Base-by-base conservation (phyloP, 2,329 filamentous ascomycete species). In the Hawksworthiomyces lignivorus region DNA sequence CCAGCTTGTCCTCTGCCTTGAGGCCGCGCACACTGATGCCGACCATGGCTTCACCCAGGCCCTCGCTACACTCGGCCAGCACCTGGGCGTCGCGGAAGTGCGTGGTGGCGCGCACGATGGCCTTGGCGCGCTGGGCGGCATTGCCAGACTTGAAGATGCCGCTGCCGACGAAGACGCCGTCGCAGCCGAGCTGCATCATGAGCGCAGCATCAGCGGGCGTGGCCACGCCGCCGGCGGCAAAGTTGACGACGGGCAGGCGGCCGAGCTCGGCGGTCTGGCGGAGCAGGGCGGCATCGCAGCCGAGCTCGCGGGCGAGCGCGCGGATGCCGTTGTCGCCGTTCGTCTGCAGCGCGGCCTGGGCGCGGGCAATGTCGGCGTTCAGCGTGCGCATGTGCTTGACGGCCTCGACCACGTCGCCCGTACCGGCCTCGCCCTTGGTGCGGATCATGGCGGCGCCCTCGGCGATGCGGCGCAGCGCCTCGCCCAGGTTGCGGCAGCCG, bases 381-480 rank as follows among this genome's bases (percentile, higher is more conserved):
- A 97, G 84, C 10, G 85, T 87, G 59, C 92, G 85, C 79, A 96
- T 94, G 74, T 98, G 92, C 59, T 84, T 82, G 36, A 97, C 90
- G 17, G 92, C 92, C 71, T 97, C 90, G 55, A 97, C 85, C 39
- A 98, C 87, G 61, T 98, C 92, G 49, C 92, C 92, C 1, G 92
- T 97, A 49, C 92, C 92, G 28, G 92, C 92, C 69, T 98, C 92
- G 51, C 92, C 92, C 73, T 97, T 98, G 51, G 92, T 98, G 56
- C 92, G 82, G 67, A 98, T 96, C 90, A 98, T 97, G 57, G 90
- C 90, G 9, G 92, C 92, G 50, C 92, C 92, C 69, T 97, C 92
- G 49, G 80, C 77, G 58, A 98, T 88, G 49, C 92, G 77, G 49
- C 92, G 77, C 43, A 98, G 77, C 14, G 92, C 92, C 71, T 98